Conservation (phyloP, 139 green algal species). For the Chlorella sp. region DNA sequence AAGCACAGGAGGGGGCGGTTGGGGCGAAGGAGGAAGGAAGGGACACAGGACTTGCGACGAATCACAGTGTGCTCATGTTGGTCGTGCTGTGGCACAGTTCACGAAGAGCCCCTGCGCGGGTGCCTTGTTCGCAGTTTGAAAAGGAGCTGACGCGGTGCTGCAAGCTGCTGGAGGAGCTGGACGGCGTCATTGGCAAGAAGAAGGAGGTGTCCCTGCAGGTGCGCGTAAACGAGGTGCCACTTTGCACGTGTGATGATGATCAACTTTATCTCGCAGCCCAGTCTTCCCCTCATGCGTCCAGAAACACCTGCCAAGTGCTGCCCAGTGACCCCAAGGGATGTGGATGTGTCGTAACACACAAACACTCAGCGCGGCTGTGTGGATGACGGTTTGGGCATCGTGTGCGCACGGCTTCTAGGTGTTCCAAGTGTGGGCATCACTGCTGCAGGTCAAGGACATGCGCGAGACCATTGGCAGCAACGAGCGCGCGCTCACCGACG, state of each 20-base stretch:
- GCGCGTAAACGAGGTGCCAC: background rate
- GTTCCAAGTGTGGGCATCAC: background rate
- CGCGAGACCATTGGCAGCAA: conserved; percentile 32
- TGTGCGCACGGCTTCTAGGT: no score
- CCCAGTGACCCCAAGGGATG: background rate
- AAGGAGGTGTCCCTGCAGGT: conserved; percentile 56
- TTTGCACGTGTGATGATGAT: background rate
- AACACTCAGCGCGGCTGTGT: no score
- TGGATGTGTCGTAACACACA: background rate
- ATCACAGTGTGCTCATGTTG: background rate
- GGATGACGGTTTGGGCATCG: no score
- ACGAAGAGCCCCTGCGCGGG: background rate
- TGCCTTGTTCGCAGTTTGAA: conserved; percentile 42
- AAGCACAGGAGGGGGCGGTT: no score
- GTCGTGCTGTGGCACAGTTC: background rate
- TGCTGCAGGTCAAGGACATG: conserved; percentile 21
- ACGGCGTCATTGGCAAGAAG: conserved; percentile 52
- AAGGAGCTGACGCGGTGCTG: conserved; percentile 54
- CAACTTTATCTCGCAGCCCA: background rate
- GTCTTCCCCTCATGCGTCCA: background rate
- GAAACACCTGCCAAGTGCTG: background rate
- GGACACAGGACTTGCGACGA: background rate
- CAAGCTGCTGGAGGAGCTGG: conserved; percentile 58
- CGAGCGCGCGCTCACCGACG: conserved; percentile 49
- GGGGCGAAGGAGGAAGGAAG: background rate